These are phyloP conservation scores for Kodamaea alishanica DNA, from an alignment of 1,139 yeast genomes.

Conservation along the genomic window DNA sequence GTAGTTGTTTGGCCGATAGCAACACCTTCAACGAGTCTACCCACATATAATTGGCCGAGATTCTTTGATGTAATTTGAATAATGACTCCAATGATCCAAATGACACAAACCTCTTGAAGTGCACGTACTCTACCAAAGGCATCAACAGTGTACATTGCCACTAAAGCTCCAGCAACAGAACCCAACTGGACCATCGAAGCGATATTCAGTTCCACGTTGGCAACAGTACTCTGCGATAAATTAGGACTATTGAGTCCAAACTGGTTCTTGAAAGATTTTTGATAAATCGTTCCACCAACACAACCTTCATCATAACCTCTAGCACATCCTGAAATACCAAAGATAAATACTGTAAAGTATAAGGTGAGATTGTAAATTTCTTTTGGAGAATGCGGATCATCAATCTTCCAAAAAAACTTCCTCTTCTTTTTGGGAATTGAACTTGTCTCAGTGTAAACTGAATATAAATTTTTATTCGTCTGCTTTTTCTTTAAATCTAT, in stretches of 20 bases:
- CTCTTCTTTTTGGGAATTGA: conserved; percentile 4
- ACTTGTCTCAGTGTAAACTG: background rate
- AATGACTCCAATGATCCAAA: conserved; percentile 47
- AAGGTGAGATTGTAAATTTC: conserved; percentile 49
- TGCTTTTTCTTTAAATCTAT: conserved; percentile 1
- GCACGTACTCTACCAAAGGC: conserved; percentile 53
- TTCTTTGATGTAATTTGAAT: conserved; percentile 45
- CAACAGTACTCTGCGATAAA: conserved; percentile 33
- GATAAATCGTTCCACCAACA: conserved; percentile 43
- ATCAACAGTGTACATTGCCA: conserved; percentile 51
- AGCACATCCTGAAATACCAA: conserved; percentile 39
- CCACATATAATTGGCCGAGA: conserved; percentile 53
- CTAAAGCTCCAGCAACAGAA: conserved; percentile 53
- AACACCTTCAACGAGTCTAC: conserved; percentile 51
- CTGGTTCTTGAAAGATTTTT: conserved; percentile 36
- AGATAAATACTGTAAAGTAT: conserved; percentile 48
- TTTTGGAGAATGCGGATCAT: conserved; percentile 33
- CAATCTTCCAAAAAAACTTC: conserved; percentile 16
- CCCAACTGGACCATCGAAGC: conserved; percentile 64
- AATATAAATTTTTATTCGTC: conserved; percentile 1
- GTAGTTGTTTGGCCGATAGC: conserved; percentile 58
- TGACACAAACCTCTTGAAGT: conserved; percentile 41
- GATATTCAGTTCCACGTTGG: conserved; percentile 51
- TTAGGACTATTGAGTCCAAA: conserved; percentile 46
- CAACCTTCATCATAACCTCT: conserved; percentile 63